Percentiles rank a stretch among this genome's conserved stretches.
phyloP scores from a whole-genome alignment of 345 rosid species.

The Anastatica hierochuntica region DNA sequence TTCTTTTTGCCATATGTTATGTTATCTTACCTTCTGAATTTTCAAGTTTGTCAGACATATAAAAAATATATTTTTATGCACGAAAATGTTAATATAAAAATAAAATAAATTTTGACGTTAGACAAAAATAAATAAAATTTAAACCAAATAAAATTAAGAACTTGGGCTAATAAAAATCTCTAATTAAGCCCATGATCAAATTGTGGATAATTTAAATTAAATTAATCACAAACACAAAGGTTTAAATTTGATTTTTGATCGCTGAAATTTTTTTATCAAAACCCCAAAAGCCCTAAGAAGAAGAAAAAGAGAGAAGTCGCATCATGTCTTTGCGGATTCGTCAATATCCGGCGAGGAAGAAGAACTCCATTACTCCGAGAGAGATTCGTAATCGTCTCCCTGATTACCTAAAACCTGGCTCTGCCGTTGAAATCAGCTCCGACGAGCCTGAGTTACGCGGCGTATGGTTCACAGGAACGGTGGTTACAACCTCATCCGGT shows the following conservation, averaged over 20 bases:
- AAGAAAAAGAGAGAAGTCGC: too few relatives aligned
- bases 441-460: conserved; percentile 64
- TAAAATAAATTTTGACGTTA: neutral
- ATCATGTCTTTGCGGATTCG: conserved; percentile 19
- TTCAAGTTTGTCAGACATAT: too few relatives aligned
- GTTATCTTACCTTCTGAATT: too few relatives aligned
- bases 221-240: neutral
- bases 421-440: conserved; percentile 53
- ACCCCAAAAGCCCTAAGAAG: too few relatives aligned
- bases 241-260: too few relatives aligned
- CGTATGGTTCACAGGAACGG: conserved; percentile 49
- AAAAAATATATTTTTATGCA: too few relatives aligned
- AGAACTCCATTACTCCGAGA: neutral
- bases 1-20: too few relatives aligned
- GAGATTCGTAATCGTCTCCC: neutral
- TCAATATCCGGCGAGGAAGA: conserved; percentile 10
- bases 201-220: neutral
- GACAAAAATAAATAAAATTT: too few relatives aligned
- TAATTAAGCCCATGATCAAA: too few relatives aligned
- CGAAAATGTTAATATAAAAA: neutral
- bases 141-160: neutral
- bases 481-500: conserved; percentile 30
- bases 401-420: conserved; percentile 33
- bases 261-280: too few relatives aligned
- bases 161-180: too few relatives aligned